These are phyloP conservation scores for Xenoacremonium recifei DNA, from an alignment of 2,329 filamentous ascomycete species.

Conservation along the genomic window DNA sequence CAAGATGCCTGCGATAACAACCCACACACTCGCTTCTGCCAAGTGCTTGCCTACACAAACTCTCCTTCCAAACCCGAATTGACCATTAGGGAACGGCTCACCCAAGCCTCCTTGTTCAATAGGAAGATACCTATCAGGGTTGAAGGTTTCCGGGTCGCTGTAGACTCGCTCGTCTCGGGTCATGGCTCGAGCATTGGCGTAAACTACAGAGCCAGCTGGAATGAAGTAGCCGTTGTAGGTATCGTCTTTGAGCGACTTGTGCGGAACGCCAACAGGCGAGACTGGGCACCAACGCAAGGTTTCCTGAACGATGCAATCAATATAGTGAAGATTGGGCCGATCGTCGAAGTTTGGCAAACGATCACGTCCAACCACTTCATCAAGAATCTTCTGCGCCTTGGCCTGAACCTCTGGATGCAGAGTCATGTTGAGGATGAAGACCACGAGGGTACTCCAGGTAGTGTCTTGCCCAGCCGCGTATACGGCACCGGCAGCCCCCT, in stretches of 20 bases:
- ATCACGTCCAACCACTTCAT: slow-evolving; percentile 43
- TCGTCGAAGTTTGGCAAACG: slow-evolving; percentile 48
- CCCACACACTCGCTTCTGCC: slow-evolving; percentile 44
- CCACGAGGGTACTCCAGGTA: slow-evolving; percentile 40
- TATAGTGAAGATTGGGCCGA: slow-evolving; percentile 38
- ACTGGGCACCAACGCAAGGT: slow-evolving; percentile 44
- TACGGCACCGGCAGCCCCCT: slow-evolving; percentile 47
- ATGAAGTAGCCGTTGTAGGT: slow-evolving; percentile 56
- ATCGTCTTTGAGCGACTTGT: slow-evolving; percentile 53
- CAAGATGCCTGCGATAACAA: slow-evolving; percentile 38
- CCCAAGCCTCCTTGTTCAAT: slow-evolving; percentile 35
- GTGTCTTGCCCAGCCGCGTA: slow-evolving; percentile 48
- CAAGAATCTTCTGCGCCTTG: slow-evolving; percentile 46
- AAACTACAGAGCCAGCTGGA: slow-evolving; percentile 48
- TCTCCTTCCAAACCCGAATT: slow-evolving; percentile 53
- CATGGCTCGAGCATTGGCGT: slow-evolving; percentile 45
- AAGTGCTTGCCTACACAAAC: slow-evolving; percentile 50
- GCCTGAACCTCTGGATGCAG: slow-evolving; percentile 42
- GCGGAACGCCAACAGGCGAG: slow-evolving; percentile 52
- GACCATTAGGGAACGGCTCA: slow-evolving; percentile 45
- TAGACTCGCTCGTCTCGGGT: slow-evolving; percentile 40
- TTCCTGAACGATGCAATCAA: slow-evolving; percentile 48
- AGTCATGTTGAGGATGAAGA: slow-evolving; percentile 45
- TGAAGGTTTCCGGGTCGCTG: slow-evolving; percentile 40
- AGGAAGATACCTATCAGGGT: slow-evolving; percentile 43